Percentiles rank a stretch among this genome's conserved stretches.
These are phyloP conservation scores for Apiotrichum siamense DNA, from an alignment of 1,284 basidiomycete genomes.

Conservation along the genomic window DNA sequence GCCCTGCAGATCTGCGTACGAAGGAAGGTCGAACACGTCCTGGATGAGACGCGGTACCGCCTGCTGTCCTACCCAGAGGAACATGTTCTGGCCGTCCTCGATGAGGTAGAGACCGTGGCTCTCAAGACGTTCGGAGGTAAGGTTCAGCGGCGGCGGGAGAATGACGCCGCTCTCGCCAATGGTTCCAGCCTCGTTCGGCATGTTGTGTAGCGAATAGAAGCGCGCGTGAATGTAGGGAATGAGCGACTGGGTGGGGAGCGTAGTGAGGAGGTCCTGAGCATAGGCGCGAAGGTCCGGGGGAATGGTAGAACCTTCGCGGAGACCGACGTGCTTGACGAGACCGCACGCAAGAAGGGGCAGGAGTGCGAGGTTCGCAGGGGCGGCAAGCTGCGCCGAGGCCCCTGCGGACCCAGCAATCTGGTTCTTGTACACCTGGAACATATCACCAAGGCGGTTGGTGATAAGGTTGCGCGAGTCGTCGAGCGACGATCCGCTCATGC, in stretches of 20 bases:
- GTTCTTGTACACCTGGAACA: conserved; percentile 86
- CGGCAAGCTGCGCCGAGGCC: conserved; percentile 86
- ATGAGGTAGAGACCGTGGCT: conserved; percentile 94
- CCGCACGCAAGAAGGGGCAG: conserved; percentile 84
- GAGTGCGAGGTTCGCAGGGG: conserved; percentile 90
- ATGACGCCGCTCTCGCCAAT: conserved; percentile 40
- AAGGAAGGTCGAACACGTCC: conserved; percentile 90
- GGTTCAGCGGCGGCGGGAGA: conserved; percentile 61
- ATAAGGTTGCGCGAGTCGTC: conserved; percentile 92
- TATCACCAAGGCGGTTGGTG: conserved; percentile 83
- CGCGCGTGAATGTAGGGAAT: conserved; percentile 90
- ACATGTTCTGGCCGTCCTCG: conserved; percentile 95
- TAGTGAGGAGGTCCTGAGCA: conserved; percentile 85
- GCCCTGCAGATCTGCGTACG: conserved; percentile 78
- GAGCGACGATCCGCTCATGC: conserved; percentile 65
- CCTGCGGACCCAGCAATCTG: conserved; percentile 92
- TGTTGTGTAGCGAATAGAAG: conserved; percentile 95
- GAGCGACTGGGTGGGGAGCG: conserved; percentile 81
- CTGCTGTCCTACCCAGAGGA: conserved; percentile 95
- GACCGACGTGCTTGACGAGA: conserved; percentile 89
- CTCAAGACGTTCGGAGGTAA: conserved; percentile 89
- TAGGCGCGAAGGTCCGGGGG: conserved; percentile 94
- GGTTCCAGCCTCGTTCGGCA: conserved; percentile 53
- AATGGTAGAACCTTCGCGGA: conserved; percentile 92
- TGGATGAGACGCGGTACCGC: conserved; percentile 88